phyloP scores from a whole-genome alignment of 805 yeast species.

The Sugiyamaella smithiae region DNA sequence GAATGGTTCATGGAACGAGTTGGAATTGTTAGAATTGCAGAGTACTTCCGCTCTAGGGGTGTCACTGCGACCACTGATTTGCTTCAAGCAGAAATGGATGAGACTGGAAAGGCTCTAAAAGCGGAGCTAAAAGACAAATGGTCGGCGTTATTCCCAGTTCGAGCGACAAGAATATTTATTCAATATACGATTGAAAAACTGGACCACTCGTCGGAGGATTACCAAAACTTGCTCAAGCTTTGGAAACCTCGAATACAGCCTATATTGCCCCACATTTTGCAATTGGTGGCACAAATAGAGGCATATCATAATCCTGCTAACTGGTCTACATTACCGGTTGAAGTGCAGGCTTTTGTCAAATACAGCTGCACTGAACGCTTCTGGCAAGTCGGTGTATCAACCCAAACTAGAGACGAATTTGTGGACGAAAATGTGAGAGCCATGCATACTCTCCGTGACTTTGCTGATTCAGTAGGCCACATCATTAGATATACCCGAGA shows the following conservation, averaged over 20 bases:
- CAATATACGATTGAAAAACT: conserved; percentile 94
- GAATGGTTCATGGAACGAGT: conserved; percentile 98
- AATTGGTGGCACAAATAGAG: conserved; percentile 83
- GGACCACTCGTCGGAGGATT: conserved; percentile 74
- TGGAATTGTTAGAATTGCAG: conserved; percentile 91
- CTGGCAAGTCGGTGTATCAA: conserved; percentile 98
- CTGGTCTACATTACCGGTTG: conserved; percentile 83
- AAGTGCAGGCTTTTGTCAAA: conserved; percentile 88
- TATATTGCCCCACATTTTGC: conserved; percentile 85
- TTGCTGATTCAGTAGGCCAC: conserved; percentile 97
- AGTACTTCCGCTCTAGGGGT: conserved; percentile 78
- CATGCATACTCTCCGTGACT: conserved; percentile 87
- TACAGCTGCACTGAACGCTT: conserved; percentile 89
- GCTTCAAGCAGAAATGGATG: conserved; percentile 82
- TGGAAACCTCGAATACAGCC: conserved; percentile 96
- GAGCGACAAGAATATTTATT: conserved; percentile 91
- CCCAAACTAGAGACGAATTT: conserved; percentile 89
- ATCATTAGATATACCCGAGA: conserved; percentile 93
- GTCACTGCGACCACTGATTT: conserved; percentile 76
- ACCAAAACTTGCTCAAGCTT: conserved; percentile 60
- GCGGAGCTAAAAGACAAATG: conserved; percentile 82
- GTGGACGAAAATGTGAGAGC: conserved; percentile 93
- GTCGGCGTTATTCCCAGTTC: conserved; percentile 90
- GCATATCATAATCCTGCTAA: conserved; percentile 92
- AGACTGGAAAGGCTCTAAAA: conserved; percentile 73